Evolutionary conservation across 2,329 filamentous ascomycete species (phyloP).

Genomic region (Hymenoscyphus fraxineus): DNA sequence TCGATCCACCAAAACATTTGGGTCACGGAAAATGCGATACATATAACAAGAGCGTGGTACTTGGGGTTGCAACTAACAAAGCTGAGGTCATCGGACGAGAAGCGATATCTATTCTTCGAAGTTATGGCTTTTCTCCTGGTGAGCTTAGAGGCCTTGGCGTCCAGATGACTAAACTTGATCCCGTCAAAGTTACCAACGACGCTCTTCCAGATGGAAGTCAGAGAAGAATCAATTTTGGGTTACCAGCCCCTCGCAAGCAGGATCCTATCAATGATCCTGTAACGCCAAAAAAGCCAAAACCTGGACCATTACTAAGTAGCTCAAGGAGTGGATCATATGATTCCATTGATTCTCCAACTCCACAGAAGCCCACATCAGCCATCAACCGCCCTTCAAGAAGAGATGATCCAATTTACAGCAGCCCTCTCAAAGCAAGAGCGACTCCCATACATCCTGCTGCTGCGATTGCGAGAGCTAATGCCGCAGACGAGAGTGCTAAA

Average conservation of each 20-base stretch:
- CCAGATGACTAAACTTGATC: constrained; percentile 89
- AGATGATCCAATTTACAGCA: constrained; percentile 51
- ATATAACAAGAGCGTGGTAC: constrained; percentile 80
- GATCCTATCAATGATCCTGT: constrained; percentile 49
- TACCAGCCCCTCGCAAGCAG: constrained; percentile 40
- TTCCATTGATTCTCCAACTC: constrained; percentile 27
- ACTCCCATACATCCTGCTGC: constrained; percentile 48
- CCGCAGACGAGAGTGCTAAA: constrained; percentile 50
- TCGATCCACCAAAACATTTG: constrained; percentile 89
- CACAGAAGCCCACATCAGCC: constrained; percentile 25
- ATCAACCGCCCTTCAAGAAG: constrained; percentile 11
- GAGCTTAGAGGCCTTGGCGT: constrained; percentile 91
- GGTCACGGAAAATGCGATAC: constrained; percentile 94
- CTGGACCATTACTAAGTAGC: constrained; percentile 23
- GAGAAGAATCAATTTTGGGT: constrained; percentile 69
- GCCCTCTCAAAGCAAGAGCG: constrained; percentile 50
- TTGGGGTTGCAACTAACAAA: constrained; percentile 81
- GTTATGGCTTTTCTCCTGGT: constrained; percentile 80
- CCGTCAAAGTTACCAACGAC: constrained; percentile 58
- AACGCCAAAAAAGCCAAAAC: constrained; percentile 37
- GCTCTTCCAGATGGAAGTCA: constrained; percentile 69
- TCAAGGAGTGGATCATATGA: constrained; percentile 9
- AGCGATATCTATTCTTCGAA: constrained; percentile 76
- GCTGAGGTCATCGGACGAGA: constrained; percentile 71
- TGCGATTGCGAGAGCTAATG: constrained; percentile 46